Conservation (phyloP, 306 rosid species). For the Inga laurina region DNA sequence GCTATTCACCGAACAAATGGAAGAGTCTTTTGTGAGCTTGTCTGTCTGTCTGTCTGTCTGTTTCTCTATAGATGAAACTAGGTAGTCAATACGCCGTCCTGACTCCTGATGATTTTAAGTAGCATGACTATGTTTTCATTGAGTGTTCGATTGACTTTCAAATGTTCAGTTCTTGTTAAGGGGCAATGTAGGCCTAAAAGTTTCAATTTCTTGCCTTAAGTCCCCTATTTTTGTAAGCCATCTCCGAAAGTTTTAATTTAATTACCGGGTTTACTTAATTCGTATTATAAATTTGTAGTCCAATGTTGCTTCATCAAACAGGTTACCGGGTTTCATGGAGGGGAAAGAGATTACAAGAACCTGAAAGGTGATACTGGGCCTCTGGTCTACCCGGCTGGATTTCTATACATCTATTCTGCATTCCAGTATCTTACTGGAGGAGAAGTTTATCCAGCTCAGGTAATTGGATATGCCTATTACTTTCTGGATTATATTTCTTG, state of each 20-base stretch:
- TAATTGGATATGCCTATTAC: too few relatives aligned
- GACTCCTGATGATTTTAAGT: background rate
- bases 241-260: background rate
- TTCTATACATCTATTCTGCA: slow-evolving; percentile 76
- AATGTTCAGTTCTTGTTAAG: background rate
- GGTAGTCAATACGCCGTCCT: background rate
- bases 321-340: slow-evolving; percentile 64
- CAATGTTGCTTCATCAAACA: slow-evolving; percentile 8
- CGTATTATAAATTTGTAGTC: background rate
- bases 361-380: slow-evolving; percentile 98
- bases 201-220: background rate
- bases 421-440: slow-evolving; percentile 63
- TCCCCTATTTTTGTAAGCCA: background rate
- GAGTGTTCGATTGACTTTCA: background rate
- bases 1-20: background rate
- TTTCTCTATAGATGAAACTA: background rate
- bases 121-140: background rate
- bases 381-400: slow-evolving; percentile 93
- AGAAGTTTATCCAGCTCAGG: slow-evolving; percentile 54
- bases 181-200: background rate
- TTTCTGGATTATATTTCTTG: too few relatives aligned
- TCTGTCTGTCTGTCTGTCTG: background rate
- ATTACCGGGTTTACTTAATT: background rate
- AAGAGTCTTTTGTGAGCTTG: background rate
- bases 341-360: slow-evolving; percentile 81